Evolutionary conservation across 2,329 filamentous ascomycete species (phyloP).

Genomic region (Fusarium fujikuroi): DNA sequence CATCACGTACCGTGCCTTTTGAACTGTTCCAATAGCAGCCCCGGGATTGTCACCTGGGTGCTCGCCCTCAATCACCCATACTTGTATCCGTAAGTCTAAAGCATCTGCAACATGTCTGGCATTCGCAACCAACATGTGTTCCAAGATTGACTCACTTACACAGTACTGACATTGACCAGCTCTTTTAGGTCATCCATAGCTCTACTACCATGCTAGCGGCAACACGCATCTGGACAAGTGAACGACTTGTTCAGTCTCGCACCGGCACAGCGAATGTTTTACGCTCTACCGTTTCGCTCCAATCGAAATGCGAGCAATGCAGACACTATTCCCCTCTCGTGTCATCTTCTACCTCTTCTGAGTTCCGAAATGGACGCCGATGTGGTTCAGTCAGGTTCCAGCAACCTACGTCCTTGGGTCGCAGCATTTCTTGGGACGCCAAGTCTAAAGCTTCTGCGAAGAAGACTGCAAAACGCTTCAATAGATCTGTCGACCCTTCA

Average conservation of each 20-base stretch:
- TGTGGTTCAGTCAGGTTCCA: conserved; percentile 57
- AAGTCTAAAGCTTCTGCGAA: conserved; percentile 53
- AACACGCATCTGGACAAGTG: conserved; percentile 45
- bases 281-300: conserved; percentile 23
- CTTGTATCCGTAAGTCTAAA: conserved; percentile 10
- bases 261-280: conserved; percentile 18
- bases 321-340: conserved; percentile 61
- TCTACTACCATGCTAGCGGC: conserved; percentile 39
- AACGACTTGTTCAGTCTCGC: conserved; percentile 40
- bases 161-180: conserved; percentile 3
- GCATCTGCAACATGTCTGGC: neutral
- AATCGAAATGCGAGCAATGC: conserved; percentile 38
- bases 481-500: conserved; percentile 52
- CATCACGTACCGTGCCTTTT: neutral
- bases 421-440: conserved; percentile 60
- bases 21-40: conserved; percentile 16
- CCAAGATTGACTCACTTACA: neutral
- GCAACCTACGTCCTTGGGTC: conserved; percentile 57
- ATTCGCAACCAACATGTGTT: neutral
- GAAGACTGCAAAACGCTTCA: conserved; percentile 51
- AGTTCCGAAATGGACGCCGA: conserved; percentile 57
- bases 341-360: conserved; percentile 57
- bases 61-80: conserved; percentile 7
- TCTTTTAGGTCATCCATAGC: neutral
- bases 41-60: conserved; percentile 7